Evolutionary conservation across 202 grass and related monocot genomes (phyloP), one percentile per base, ranked within the genome.

Genomic region (Elaeis oleifera): DNA sequence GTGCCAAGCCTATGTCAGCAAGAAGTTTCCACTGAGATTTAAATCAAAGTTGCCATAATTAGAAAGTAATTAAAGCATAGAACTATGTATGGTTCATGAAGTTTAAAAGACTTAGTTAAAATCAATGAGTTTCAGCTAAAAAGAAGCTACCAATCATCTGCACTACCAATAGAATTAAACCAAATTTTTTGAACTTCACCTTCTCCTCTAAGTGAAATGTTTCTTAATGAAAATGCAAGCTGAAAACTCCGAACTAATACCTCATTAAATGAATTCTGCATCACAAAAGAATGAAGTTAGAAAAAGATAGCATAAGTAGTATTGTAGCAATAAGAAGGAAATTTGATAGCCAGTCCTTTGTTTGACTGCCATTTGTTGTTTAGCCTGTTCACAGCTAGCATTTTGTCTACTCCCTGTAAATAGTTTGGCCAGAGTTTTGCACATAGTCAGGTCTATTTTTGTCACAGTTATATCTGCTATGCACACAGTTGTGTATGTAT

Each of bases 141-240:
- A 31, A 31, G 1, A 31, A 31, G 5, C 5, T 31, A 31, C 28
- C 28, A 31, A 31, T 31, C 28, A 31, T 31, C 5, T 31, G 1
- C 28, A 31, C 28, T 31, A 6, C 28, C 28, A 31, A 5, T 31
- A 31, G 16, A 67, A 36, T 18, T 27, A 36, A 56, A 24, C 52
- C 52, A 59, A 50, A 13, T 68, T 20, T 44, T 44, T 2, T 17
- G 4, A 63, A 63, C 22, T 0, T 78, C 23, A 89, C 88, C 87
- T 84, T 74, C 84, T 70, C 9, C 54, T 23, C 79, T 71, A 69
- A 97, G 59, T 49, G 92, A 86, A 63, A 89, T 23, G 50, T n/a
- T 77, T 91, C 88, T 91, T 73, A 97, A 76, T 67, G 92, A 89
- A 79, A 91, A 91, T 3, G 92, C 88, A 81, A 97, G 88, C 72